Percentiles rank a stretch among this genome's conserved stretches.
Evolutionary conservation across 441 rosid species (phyloP).

Genomic region (Euphorbia schlechtendalii): DNA sequence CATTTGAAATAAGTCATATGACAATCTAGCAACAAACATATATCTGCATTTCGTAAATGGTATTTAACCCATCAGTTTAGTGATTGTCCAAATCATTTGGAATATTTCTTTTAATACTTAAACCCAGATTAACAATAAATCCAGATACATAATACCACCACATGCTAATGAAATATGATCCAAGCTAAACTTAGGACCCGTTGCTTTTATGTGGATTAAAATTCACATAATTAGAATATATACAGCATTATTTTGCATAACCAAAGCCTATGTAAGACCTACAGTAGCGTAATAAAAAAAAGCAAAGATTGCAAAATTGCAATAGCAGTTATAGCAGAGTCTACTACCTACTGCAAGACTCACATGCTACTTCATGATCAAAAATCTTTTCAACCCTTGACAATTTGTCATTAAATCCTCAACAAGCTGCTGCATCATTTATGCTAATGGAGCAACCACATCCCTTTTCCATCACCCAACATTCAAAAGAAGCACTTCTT

Average conservation of each 20-base stretch:
- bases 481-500: background rate
- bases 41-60: background rate
- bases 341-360: background rate
- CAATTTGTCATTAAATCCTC: background rate
- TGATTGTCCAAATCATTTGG: constrained; percentile 3
- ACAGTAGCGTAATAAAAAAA: background rate
- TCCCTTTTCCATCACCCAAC: background rate
- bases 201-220: background rate
- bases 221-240: background rate
- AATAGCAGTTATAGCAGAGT: background rate
- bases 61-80: background rate
- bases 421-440: background rate
- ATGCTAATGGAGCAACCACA: background rate
- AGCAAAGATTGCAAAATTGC: background rate
- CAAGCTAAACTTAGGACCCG: background rate
- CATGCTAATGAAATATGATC: background rate
- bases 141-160: background rate
- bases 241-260: background rate
- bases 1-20: background rate
- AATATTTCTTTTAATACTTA: background rate
- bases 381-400: background rate
- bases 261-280: background rate
- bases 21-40: background rate
- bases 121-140: background rate
- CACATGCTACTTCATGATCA: background rate